These are phyloP conservation scores for Paecilomyces variotii DNA, from an alignment of 2,329 filamentous ascomycete genomes.

Conservation along the genomic window DNA sequence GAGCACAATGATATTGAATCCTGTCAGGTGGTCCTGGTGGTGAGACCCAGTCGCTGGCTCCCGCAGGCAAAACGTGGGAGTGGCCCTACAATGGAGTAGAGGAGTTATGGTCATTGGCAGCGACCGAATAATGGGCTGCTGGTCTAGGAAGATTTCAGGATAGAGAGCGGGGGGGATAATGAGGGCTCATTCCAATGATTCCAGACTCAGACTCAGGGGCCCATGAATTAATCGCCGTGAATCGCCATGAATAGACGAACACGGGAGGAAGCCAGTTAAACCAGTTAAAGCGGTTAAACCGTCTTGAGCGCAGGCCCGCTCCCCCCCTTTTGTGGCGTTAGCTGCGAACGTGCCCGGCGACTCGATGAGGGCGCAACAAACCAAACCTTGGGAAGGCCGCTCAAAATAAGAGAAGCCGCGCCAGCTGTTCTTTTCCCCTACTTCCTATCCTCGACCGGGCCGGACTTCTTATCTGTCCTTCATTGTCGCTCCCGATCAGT, in stretches of 20 bases:
- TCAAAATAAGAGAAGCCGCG: slow-evolving; percentile 2
- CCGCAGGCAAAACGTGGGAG: neutral
- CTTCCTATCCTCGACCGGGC: neutral
- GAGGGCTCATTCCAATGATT: neutral
- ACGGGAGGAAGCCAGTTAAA: neutral
- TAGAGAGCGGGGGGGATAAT: neutral
- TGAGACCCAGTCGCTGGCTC: neutral
- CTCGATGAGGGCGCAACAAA: neutral
- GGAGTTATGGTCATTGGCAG: neutral
- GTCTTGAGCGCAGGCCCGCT: neutral
- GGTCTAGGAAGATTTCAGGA: neutral
- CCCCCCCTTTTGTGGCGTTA: slow-evolving; percentile 2
- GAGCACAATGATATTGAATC: neutral
- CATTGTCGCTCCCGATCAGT: neutral
- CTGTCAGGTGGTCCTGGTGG: neutral
- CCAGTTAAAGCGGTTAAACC: neutral
- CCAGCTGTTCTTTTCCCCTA: slow-evolving; percentile 2
- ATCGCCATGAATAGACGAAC: neutral
- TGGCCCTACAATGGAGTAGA: neutral
- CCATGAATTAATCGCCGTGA: too few relatives aligned
- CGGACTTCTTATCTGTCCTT: neutral
- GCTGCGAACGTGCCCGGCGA: slow-evolving; percentile 1
- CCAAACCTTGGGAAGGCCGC: neutral
- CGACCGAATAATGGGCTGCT: neutral
- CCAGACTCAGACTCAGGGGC: neutral